A percentile compares a stretch with the other conserved stretches of the same genome.
phyloP scores from a whole-genome alignment of 2,329 filamentous ascomycete genomes.

The Pseudogymnoascus sp. region DNA sequence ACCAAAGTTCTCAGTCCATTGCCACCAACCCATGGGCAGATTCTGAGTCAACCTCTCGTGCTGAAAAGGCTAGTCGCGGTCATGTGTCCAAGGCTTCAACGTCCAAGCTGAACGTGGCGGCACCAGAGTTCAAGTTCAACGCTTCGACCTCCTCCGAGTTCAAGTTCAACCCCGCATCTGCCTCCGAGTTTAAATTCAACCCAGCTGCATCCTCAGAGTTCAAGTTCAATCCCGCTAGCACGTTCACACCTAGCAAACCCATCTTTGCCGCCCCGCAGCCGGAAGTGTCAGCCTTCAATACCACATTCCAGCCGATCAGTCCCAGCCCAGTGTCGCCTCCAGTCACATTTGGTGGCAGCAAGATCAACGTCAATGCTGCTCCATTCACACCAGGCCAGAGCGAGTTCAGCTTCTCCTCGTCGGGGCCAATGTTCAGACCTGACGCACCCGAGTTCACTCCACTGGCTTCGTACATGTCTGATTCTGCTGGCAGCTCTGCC shows the following conservation, averaged over 20 bases:
- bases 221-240: constrained; percentile 55
- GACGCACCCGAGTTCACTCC: constrained; percentile 74
- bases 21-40: constrained; percentile 60
- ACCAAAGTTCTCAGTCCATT: constrained; percentile 51
- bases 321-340: constrained; percentile 30
- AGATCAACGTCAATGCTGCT: constrained; percentile 63
- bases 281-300: constrained; percentile 25
- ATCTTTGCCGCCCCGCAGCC: constrained; percentile 43
- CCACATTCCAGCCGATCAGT: constrained; percentile 14
- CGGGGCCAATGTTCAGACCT: constrained; percentile 64
- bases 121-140: constrained; percentile 81
- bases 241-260: constrained; percentile 50
- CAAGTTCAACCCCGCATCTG: constrained; percentile 38
- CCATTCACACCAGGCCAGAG: constrained; percentile 63
- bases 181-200: constrained; percentile 70
- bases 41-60: constrained; percentile 35
- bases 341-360: constrained; percentile 24
- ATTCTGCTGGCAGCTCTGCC: constrained; percentile 43
- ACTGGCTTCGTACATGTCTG: constrained; percentile 38
- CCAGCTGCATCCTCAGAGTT: constrained; percentile 79
- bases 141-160: constrained; percentile 24
- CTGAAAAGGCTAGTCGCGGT: constrained; percentile 38
- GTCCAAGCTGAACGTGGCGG: constrained; percentile 81
- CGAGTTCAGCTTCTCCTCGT: constrained; percentile 63
- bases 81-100: constrained; percentile 65